phyloP scores from a whole-genome alignment of 768 basidiomycete species.

The Suillus bovinus region DNA sequence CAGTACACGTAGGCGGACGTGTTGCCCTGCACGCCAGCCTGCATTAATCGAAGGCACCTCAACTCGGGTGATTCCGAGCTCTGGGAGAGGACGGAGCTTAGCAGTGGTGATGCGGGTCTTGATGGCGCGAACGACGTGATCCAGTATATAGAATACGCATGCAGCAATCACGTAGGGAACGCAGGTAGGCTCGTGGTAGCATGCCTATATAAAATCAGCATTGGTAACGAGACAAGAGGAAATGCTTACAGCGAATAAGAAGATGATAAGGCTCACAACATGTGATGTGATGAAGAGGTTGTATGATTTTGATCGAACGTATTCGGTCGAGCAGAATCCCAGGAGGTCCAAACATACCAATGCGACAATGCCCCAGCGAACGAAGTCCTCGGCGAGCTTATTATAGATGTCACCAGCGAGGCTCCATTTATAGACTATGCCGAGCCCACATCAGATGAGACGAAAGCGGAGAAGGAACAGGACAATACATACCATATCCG shows the following conservation, averaged over 20 bases:
- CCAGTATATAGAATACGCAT: conserved; percentile 42
- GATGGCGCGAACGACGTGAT: conserved; percentile 45
- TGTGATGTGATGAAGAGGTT: conserved; percentile 46
- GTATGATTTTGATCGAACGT: conserved; percentile 43
- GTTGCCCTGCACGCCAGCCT: conserved; percentile 63
- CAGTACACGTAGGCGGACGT: conserved; percentile 53
- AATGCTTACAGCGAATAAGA: conserved; percentile 38
- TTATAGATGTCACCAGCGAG: conserved; percentile 19
- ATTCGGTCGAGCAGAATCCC: conserved; percentile 39
- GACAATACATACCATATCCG: conserved; percentile 37
- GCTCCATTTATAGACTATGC: conserved; percentile 31
- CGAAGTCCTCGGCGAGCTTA: conserved; percentile 14
- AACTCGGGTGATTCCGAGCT: conserved; percentile 47
- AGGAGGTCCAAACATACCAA: conserved; percentile 37
- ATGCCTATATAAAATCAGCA: conserved; percentile 19
- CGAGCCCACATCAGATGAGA: not conserved
- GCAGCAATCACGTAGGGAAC: conserved; percentile 44
- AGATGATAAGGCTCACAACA: conserved; percentile 40
- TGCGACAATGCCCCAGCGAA: conserved; percentile 36
- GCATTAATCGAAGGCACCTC: conserved; percentile 44
- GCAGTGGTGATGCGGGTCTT: conserved; percentile 49
- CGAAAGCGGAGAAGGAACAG: not conserved
- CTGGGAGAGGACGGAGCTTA: conserved; percentile 44
- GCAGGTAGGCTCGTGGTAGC: conserved; percentile 25
- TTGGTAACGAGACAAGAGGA: conserved; percentile 4